Conservation (phyloP, 2,329 filamentous ascomycete genomes). For the Cordyceps cateniannulata region DNA sequence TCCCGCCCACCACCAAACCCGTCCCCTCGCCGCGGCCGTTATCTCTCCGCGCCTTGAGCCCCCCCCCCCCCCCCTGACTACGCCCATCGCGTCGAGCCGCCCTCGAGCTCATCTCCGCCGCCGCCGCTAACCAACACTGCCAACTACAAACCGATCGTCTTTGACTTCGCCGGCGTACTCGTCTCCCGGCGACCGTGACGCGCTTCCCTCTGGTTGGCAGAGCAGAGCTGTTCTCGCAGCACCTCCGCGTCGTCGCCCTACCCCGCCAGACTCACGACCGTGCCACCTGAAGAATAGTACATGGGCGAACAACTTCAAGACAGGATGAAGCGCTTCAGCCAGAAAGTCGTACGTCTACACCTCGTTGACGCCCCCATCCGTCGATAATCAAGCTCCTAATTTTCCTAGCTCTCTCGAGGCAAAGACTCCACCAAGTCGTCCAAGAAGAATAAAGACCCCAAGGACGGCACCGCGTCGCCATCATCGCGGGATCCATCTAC, state of each 20-base stretch:
- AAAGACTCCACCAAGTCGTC: slow-evolving; percentile 81
- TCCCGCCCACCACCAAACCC: neutral
- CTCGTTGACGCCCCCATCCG: slow-evolving; percentile 1
- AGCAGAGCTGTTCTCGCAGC: neutral
- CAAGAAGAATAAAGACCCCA: slow-evolving; percentile 66
- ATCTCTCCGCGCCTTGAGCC: slow-evolving; percentile 3
- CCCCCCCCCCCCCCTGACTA: slow-evolving; percentile 11
- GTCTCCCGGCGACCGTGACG: neutral
- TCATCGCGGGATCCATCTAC: slow-evolving; percentile 49
- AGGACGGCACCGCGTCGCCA: slow-evolving; percentile 76
- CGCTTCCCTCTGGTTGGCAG: neutral
- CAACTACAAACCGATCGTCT: neutral
- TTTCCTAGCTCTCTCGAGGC: slow-evolving; percentile 74
- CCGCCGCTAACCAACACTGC: neutral
- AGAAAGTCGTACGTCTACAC: slow-evolving; percentile 76
- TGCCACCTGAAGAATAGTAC: slow-evolving; percentile 1
- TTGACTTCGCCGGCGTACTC: neutral
- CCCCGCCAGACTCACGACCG: slow-evolving; percentile 12
- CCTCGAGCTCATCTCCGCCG: neutral
- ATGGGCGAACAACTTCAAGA: slow-evolving; percentile 22
- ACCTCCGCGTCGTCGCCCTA: slow-evolving; percentile 9
- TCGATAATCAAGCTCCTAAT: slow-evolving; percentile 6
- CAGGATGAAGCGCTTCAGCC: slow-evolving; percentile 95
- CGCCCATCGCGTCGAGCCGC: slow-evolving; percentile 3
- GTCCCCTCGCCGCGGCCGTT: neutral